These are phyloP conservation scores for Phytophthora palmivora DNA, from an alignment of 352 stramenopile genomes.

Conservation along the genomic window DNA sequence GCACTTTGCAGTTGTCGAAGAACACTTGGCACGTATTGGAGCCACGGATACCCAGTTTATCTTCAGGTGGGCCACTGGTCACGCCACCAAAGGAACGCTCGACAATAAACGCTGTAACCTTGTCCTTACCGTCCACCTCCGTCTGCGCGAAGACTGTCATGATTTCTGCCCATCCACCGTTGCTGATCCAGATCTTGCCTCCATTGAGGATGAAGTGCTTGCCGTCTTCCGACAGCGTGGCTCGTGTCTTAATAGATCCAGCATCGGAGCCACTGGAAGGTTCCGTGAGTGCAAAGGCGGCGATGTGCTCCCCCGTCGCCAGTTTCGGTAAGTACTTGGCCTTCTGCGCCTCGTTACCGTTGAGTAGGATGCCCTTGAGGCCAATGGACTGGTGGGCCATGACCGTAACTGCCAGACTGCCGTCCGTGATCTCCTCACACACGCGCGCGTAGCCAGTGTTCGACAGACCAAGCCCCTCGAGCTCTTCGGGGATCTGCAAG, in stretches of 20 bases:
- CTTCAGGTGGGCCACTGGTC: slow-evolving; percentile 92
- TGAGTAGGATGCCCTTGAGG: slow-evolving; percentile 89
- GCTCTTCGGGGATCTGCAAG: slow-evolving; percentile 84
- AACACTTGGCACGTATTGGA: slow-evolving; percentile 97
- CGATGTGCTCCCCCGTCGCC: slow-evolving; percentile 88
- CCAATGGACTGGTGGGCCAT: slow-evolving; percentile 92
- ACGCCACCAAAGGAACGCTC: slow-evolving; percentile 94
- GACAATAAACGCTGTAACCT: slow-evolving; percentile 98
- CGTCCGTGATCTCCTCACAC: slow-evolving; percentile 87
- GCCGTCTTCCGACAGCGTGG: slow-evolving; percentile 90
- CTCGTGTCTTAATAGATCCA: slow-evolving; percentile 91
- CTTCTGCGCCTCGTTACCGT: slow-evolving; percentile 86
- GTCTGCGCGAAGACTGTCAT: slow-evolving; percentile 98
- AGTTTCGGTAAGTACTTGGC: slow-evolving; percentile 91
- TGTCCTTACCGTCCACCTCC: slow-evolving; percentile 96
- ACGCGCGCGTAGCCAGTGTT: slow-evolving; percentile 89
- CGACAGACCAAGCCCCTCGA: slow-evolving; percentile 78
- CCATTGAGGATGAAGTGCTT: slow-evolving; percentile 93
- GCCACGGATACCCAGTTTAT: slow-evolving; percentile 97
- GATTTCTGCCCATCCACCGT: slow-evolving; percentile 95
- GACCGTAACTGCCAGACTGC: slow-evolving; percentile 80
- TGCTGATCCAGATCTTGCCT: slow-evolving; percentile 98
- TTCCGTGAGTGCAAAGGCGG: slow-evolving; percentile 91
- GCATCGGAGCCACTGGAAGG: slow-evolving; percentile 92
- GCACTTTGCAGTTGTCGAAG: slow-evolving; percentile 96